Evolutionary conservation across 768 basidiomycete species (phyloP).

Genomic region (Tephrocybe sp.): DNA sequence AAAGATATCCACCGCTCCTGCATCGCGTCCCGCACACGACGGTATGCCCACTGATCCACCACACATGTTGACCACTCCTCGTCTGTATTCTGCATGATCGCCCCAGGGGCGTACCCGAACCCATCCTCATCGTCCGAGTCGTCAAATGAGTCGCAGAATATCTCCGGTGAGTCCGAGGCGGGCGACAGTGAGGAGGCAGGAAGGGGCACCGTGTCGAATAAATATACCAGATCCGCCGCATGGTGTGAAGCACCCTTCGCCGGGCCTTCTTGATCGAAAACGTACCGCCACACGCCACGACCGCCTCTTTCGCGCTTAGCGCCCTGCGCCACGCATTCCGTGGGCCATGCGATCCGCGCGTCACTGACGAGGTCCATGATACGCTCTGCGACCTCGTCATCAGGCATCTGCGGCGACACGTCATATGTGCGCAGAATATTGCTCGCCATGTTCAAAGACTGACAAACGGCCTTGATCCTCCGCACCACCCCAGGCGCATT

Average conservation of each 20-base stretch:
- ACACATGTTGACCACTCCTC: constrained; percentile 55
- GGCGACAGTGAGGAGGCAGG: constrained; percentile 33
- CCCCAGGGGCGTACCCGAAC: constrained; percentile 24
- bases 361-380: constrained; percentile 78
- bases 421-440: constrained; percentile 70
- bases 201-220: constrained; percentile 74
- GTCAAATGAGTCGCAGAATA: constrained; percentile 33
- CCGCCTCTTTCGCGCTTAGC: constrained; percentile 52
- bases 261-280: constrained; percentile 82
- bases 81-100: constrained; percentile 17
- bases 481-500: constrained; percentile 59
- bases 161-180: constrained; percentile 17
- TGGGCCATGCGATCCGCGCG: constrained; percentile 75
- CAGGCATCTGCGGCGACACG: constrained; percentile 57
- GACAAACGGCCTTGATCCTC: constrained; percentile 73
- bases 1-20: constrained; percentile 78
- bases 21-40: constrained; percentile 66
- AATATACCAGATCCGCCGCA: constrained; percentile 70
- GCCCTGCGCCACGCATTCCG: constrained; percentile 58
- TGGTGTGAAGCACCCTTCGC: constrained; percentile 65
- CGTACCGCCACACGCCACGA: constrained; percentile 73
- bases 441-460: constrained; percentile 62
- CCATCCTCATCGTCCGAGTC: constrained; percentile 36
- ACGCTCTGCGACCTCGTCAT: constrained; percentile 66
- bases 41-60: constrained; percentile 68